phyloP scores from a whole-genome alignment of 768 basidiomycete genomes.

The Boletus reticuloceps region DNA sequence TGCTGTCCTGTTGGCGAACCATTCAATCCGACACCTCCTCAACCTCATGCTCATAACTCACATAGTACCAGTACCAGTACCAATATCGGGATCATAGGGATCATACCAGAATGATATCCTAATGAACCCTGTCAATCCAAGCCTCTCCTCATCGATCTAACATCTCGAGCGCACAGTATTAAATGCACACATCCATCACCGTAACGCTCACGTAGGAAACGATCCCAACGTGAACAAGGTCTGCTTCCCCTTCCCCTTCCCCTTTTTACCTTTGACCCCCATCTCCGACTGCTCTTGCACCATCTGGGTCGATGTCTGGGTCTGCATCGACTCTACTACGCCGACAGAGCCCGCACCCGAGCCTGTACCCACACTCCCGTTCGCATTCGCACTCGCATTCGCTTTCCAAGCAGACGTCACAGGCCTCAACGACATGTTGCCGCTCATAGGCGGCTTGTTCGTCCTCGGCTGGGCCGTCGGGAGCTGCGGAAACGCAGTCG shows the following conservation, averaged over 20 bases:
- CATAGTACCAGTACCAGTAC: too few species aligned
- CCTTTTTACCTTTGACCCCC: conserved; percentile 61
- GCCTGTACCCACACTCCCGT: too few species aligned
- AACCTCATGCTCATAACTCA: too few species aligned
- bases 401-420: conserved; percentile 31
- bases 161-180: too few species aligned
- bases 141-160: too few species aligned
- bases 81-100: too few species aligned
- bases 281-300: conserved; percentile 4
- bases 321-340: neutral
- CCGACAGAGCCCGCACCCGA: too few species aligned
- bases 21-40: too few species aligned
- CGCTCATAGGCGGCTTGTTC: conserved; percentile 47
- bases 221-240: conserved; percentile 69
- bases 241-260: conserved; percentile 83
- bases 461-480: conserved; percentile 44
- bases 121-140: too few species aligned
- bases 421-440: conserved; percentile 62
- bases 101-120: too few species aligned
- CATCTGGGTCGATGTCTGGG: neutral
- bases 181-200: too few species aligned
- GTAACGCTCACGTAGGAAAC: conserved; percentile 35
- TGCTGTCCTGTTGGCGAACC: too few species aligned
- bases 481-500: conserved; percentile 66
- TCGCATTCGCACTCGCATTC: neutral